Evolutionary conservation across 768 basidiomycete species (phyloP).

Genomic region (Amanita phalloides): DNA sequence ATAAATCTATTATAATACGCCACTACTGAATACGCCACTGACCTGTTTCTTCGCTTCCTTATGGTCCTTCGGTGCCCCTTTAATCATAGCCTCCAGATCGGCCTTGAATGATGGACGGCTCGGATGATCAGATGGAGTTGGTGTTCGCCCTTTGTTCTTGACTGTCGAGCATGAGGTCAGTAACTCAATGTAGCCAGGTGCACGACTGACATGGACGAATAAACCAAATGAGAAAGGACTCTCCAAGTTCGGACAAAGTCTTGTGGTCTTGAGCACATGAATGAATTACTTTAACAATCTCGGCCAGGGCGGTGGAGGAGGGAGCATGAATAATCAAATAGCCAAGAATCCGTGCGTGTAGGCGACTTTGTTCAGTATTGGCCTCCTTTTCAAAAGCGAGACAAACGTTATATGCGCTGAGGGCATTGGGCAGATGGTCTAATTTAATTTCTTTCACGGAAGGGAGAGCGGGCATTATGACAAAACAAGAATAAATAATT

Average conservation of each 20-base stretch:
- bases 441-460: too few relatives aligned
- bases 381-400: neutral
- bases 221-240: slow-evolving; percentile 2
- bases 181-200: too few relatives aligned
- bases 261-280: neutral
- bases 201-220: neutral
- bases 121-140: neutral
- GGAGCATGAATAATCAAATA: slow-evolving; percentile 9
- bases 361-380: neutral
- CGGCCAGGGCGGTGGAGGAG: neutral
- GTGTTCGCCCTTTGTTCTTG: slow-evolving; percentile 1
- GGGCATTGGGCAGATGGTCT: too few relatives aligned
- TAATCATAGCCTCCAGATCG: neutral
- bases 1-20: neutral
- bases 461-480: too few relatives aligned
- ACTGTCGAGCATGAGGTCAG: slow-evolving; percentile 1
- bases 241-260: neutral
- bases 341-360: slow-evolving; percentile 7
- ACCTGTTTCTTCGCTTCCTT: neutral
- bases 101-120: neutral
- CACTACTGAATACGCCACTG: neutral
- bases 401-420: neutral
- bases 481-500: too few relatives aligned
- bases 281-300: slow-evolving; percentile 1
- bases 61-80: slow-evolving; percentile 3